These are phyloP conservation scores for Phytophthora lateralis DNA, from an alignment of 352 stramenopile genomes.

Conservation along the genomic window DNA sequence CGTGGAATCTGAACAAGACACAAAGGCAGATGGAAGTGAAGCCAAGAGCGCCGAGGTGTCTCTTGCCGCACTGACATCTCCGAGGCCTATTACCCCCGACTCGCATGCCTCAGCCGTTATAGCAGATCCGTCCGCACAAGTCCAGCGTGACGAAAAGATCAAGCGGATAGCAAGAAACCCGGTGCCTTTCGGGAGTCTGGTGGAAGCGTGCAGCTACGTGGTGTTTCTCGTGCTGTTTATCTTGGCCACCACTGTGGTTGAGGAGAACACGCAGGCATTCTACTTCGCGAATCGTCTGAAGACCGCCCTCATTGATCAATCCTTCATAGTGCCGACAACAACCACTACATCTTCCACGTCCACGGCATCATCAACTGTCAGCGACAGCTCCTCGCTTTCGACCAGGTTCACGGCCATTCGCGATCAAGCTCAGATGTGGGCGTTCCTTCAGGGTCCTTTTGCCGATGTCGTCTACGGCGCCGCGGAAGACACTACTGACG, in stretches of 20 bases:
- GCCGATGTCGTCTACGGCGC: conserved; percentile 57
- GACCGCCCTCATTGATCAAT: conserved; percentile 48
- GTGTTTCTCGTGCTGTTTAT: conserved; percentile 68
- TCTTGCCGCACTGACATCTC: conserved; percentile 19
- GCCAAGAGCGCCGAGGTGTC: conserved; percentile 41
- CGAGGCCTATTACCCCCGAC: conserved; percentile 7
- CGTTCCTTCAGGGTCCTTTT: conserved; percentile 68
- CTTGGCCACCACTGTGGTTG: conserved; percentile 53
- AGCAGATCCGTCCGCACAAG: conserved; percentile 8
- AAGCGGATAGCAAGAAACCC: conserved; percentile 42
- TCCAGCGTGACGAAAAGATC: conserved; percentile 44
- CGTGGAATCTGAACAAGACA: conserved; percentile 15
- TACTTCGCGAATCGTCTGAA: conserved; percentile 71
- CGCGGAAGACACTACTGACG: conserved; percentile 12
- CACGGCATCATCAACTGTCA: conserved; percentile 8
- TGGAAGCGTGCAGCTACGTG: conserved; percentile 51
- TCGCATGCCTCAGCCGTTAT: conserved; percentile 7
- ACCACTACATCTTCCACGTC: conserved; percentile 20
- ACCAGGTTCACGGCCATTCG: conserved; percentile 62
- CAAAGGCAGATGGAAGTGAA: conserved; percentile 24
- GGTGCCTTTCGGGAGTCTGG: conserved; percentile 60
- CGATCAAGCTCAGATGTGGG: conserved; percentile 62
- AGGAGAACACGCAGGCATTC: conserved; percentile 53
- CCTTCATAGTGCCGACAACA: conserved; percentile 42
- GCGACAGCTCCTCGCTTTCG: conserved; percentile 20